Evolutionary conservation across 208 protist genomes (phyloP), one percentile per base, ranked within the genome.

Genomic region (Crithidia fasciculata): DNA sequence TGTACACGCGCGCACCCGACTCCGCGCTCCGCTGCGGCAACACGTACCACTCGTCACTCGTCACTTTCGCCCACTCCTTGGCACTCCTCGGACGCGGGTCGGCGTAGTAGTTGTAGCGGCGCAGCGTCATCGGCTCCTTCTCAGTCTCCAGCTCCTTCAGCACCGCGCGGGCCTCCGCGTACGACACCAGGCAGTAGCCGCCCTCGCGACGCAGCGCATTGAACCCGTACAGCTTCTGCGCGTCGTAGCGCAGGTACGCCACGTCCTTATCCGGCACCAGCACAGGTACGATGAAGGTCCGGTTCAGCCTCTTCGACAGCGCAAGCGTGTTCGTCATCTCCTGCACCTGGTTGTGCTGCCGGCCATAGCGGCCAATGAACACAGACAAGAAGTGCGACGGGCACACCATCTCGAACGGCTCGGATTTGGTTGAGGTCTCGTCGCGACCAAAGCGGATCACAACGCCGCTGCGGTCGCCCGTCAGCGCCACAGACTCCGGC

Each of bases 291-390:
- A 69, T 45, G 39, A 75, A 69, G 8, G 61, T 75, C 36, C 70
- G 70, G 44, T 62, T 61, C 39, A 57, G 10, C 36, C 36, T 43
- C 6, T 15, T 49, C 18, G 70, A 40, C 41, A 75, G 53, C 15
- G 70, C 49, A 2, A 69, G n/a, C 12, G 50, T 45, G 61, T 75
- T 65, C 60, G n/a, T 4, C 28, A 75, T n/a, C 53, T 66, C 60
- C 53, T 69, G 61, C 61, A 75, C 18, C 61, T 75, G 70, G 8
- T 65, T 66, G 70, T 75, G 59, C 36, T 75, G 70, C 0, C 61
- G 50, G 43, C 70, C 70, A 12, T 43, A 75, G 61, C 70, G 61
- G 52, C 61, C 70, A 58, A 75, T n/a, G 53, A 9, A 16, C 45
- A 52, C 70, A 2, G 52, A 67, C 43, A 69, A 15, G 70, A 75